Evolutionary conservation across 148 eudicot species (phyloP).

Genomic region (Dysphania ambrosioides): DNA sequence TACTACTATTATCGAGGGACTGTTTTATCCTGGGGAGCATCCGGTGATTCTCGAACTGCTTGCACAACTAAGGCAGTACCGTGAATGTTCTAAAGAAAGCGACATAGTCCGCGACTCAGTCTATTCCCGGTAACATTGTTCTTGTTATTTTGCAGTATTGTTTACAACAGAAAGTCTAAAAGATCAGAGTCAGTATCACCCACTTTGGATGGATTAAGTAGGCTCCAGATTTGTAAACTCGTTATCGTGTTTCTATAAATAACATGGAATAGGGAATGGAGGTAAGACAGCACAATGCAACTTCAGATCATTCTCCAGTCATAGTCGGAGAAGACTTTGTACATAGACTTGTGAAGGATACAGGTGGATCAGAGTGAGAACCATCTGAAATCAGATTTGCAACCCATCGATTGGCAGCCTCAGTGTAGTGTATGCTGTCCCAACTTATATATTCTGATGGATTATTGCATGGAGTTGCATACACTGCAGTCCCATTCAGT

Average conservation of each 20-base stretch:
- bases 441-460: constrained; percentile 55
- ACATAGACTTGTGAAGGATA: constrained; percentile 16
- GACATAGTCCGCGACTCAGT: too few species aligned
- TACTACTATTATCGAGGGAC: too few species aligned
- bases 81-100: too few species aligned
- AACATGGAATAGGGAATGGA: background rate
- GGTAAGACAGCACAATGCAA: background rate
- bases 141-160: too few species aligned
- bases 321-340: background rate
- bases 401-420: constrained; percentile 75
- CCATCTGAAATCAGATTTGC: constrained; percentile 48
- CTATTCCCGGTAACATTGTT: too few species aligned
- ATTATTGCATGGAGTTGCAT: constrained; percentile 39
- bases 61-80: too few species aligned
- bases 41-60: too few species aligned
- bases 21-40: too few species aligned
- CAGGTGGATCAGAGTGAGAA: constrained; percentile 24
- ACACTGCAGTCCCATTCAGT: constrained; percentile 44
- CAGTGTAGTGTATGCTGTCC: constrained; percentile 79
- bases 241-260: background rate
- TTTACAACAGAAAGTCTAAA: too few species aligned
- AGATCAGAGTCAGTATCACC: too few species aligned
- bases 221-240: too few species aligned
- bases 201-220: too few species aligned
- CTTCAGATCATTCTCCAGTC: background rate